Evolutionary conservation across 2,329 filamentous ascomycete genomes (phyloP).

Genomic region (Microsporum ferrugineum): DNA sequence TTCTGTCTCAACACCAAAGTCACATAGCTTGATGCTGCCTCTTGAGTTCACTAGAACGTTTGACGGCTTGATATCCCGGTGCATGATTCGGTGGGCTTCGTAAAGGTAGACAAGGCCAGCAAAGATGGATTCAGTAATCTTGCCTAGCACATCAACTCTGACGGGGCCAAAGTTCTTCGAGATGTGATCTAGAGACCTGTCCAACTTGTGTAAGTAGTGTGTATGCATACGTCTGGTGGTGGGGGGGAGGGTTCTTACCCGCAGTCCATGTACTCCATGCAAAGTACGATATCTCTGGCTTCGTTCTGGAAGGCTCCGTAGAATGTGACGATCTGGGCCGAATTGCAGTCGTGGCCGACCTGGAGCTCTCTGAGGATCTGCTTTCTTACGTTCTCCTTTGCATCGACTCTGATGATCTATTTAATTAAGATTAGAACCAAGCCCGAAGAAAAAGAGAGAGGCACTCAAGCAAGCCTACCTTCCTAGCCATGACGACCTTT

Average conservation of each 20-base stretch:
- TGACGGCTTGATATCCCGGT: slow-evolving; percentile 95
- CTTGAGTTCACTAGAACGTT: slow-evolving; percentile 94
- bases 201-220: slow-evolving; percentile 14
- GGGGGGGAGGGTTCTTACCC: slow-evolving; percentile 53
- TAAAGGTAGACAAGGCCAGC: slow-evolving; percentile 93
- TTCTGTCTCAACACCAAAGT: slow-evolving; percentile 97
- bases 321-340: slow-evolving; percentile 92
- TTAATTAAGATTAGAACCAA: background rate
- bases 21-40: slow-evolving; percentile 91
- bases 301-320: slow-evolving; percentile 96
- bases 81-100: slow-evolving; percentile 93
- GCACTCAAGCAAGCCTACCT: slow-evolving; percentile 48
- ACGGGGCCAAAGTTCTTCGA: slow-evolving; percentile 92
- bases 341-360: slow-evolving; percentile 97
- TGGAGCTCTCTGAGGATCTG: slow-evolving; percentile 94
- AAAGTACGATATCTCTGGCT: slow-evolving; percentile 96
- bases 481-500: slow-evolving; percentile 93
- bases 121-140: slow-evolving; percentile 91
- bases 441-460: background rate
- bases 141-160: slow-evolving; percentile 89
- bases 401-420: slow-evolving; percentile 94
- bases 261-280: slow-evolving; percentile 99
- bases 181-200: slow-evolving; percentile 79
- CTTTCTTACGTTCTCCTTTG: slow-evolving; percentile 92
- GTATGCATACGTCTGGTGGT: slow-evolving; percentile 6